Percentiles rank a stretch among this genome's conserved stretches.
These are phyloP conservation scores for Pythium phragmiticola DNA, from an alignment of 352 stramenopile species.

Conservation along the genomic window DNA sequence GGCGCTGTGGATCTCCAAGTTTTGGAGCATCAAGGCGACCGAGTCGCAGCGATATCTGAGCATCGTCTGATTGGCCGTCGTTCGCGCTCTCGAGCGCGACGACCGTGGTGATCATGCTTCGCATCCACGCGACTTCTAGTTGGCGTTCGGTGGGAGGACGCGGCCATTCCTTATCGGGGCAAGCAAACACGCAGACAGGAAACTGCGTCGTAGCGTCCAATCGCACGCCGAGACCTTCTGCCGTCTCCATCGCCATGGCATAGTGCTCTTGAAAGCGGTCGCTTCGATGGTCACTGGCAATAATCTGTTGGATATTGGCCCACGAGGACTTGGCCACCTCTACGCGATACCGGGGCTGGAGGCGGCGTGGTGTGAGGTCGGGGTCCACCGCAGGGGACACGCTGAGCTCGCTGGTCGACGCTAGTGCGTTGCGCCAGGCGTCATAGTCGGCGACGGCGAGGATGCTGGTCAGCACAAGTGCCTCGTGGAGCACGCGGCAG, in stretches of 20 bases:
- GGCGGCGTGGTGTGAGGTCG: neutral
- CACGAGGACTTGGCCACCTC: neutral
- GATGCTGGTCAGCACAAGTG: conserved; percentile 2
- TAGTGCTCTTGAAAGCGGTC: neutral
- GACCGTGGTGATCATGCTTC: neutral
- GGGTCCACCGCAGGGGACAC: neutral
- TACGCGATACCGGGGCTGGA: neutral
- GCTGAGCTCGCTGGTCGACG: neutral
- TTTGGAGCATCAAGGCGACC: neutral
- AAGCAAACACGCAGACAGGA: neutral
- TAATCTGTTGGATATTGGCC: neutral
- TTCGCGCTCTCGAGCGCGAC: neutral
- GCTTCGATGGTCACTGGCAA: neutral
- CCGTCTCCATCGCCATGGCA: neutral
- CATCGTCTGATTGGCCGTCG: too few relatives aligned
- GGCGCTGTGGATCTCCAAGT: neutral
- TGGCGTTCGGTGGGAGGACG: too few relatives aligned
- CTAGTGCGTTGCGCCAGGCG: neutral
- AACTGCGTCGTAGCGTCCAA: neutral
- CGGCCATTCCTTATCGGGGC: neutral
- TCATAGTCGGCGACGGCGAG: conserved; percentile 1
- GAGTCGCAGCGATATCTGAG: neutral
- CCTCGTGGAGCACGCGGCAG: conserved; percentile 6
- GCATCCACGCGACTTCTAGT: neutral
- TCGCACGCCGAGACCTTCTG: neutral